Conservation (phyloP, 768 basidiomycete genomes). For the Albatrellus ellisii region DNA sequence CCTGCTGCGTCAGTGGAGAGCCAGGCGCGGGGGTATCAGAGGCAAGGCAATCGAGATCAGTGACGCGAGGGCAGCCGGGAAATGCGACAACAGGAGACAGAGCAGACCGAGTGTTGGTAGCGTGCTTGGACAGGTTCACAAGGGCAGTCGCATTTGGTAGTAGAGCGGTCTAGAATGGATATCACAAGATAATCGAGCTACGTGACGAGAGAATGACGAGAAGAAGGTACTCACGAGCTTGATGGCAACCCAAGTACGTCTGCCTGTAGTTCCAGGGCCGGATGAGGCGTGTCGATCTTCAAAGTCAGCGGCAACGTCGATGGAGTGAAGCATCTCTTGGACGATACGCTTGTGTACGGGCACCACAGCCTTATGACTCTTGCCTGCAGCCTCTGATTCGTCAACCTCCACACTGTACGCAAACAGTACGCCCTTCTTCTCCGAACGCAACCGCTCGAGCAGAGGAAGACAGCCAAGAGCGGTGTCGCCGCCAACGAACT, state of each 20-base stretch:
- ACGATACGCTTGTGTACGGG: conserved; percentile 49
- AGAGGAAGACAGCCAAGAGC: conserved; percentile 55
- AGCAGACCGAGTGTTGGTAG: conserved; percentile 30
- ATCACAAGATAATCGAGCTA: neutral
- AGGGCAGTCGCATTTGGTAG: conserved; percentile 50
- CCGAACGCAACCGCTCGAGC: conserved; percentile 43
- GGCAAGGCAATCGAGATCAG: conserved; percentile 45
- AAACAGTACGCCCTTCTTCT: conserved; percentile 66
- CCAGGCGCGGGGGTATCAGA: conserved; percentile 7
- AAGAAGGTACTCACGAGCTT: conserved; percentile 52
- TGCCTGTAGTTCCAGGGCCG: conserved; percentile 17
- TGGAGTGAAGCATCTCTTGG: conserved; percentile 60
- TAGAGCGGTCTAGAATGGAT: conserved; percentile 42
- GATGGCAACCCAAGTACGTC: conserved; percentile 74
- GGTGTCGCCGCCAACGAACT: conserved; percentile 89
- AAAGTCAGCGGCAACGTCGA: conserved; percentile 73
- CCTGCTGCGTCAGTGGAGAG: conserved; percentile 32
- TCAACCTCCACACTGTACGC: conserved; percentile 84
- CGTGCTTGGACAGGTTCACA: conserved; percentile 45
- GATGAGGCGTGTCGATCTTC: conserved; percentile 33
- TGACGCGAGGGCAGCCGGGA: conserved; percentile 50
- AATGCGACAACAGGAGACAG: conserved; percentile 33
- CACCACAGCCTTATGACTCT: conserved; percentile 13
- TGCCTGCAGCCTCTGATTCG: conserved; percentile 34
- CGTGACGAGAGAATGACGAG: no score